Evolutionary conservation across 139 green algal species (phyloP).

Genomic region (Eudorina sp.): DNA sequence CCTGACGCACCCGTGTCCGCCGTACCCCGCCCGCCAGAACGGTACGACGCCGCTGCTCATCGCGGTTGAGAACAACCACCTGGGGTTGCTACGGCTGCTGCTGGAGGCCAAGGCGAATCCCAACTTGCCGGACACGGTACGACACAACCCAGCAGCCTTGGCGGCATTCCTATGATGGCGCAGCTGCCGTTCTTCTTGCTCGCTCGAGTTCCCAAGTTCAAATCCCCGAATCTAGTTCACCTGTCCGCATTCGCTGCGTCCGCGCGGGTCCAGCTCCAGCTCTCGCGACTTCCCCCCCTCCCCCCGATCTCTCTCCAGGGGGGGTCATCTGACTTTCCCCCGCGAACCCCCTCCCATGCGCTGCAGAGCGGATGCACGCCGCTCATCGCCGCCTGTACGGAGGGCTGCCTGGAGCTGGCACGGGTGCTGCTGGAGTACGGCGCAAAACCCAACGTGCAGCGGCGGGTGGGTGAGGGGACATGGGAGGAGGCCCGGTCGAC

Average conservation of each 20-base stretch:
- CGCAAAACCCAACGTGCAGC: not conserved
- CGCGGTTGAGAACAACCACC: conserved; percentile 18
- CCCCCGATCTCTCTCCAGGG: too few species aligned
- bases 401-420: not conserved
- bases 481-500: too few species aligned
- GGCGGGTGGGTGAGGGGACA: conserved; percentile 2
- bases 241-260: too few species aligned
- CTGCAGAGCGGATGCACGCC: conserved; percentile 16
- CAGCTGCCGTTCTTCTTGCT: not conserved
- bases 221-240: too few species aligned
- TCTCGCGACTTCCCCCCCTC: too few species aligned
- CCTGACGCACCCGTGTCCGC: too few species aligned
- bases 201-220: too few species aligned
- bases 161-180: too few species aligned
- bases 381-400: not conserved
- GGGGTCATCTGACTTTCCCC: too few species aligned
- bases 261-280: too few species aligned
- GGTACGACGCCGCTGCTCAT: conserved; percentile 16
- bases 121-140: conserved; percentile 34
- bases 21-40: conserved; percentile 1
- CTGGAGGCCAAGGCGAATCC: conserved; percentile 30
- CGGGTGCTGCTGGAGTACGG: conserved; percentile 23
- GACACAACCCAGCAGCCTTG: too few species aligned
- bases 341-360: not conserved
- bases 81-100: conserved; percentile 29